Evolutionary conservation across 1,139 yeast species (phyloP), one percentile per base, ranked within the genome.

Genomic region (Yamadazyma sp.): DNA sequence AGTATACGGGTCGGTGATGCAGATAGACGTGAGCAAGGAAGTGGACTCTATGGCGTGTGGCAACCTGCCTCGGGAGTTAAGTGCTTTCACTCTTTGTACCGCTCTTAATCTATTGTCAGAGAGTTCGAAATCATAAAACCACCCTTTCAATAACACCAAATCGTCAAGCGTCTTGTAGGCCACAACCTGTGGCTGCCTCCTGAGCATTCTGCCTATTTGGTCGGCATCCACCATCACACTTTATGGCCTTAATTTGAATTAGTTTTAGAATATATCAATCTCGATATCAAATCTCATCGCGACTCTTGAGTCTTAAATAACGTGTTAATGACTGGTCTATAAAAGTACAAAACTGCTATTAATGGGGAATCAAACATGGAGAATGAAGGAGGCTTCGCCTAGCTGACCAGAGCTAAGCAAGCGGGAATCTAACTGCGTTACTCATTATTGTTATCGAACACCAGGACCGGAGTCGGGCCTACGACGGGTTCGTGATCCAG

Each of bases 121-220:
- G 1, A 48, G 56, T 17, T 54, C 44, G 16, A 59, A 60, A 25
- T 72, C 66, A 51, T 75, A 87, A 53, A 86, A 83, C 77, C 85
- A 77, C 9, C 64, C 63, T 41, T 78, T 75, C 31, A 88, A 69
- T 31, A 59, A 60, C n/a, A 61, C 51, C 11, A 87, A 61, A 39
- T 85, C 94, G 1, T 61, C 58, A 2, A 57, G 53, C 9, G 68
- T 54, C 43, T 70, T 70, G 74, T 87, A 87, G 1, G 87, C 79
- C 0, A 75, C 79, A 2, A 80, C 58, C 20, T 74, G 60, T 2
- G 83, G 80, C 34, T 69, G 54, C 37, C 40, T 41, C 25, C 51
- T 36, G n/a, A 49, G 43, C 41, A 45, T 38, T 29, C 36, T 23
- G 7, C 42, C 45, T 16, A 44, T 31, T 25, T 42, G 40, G 25